A percentile compares a stretch with the other conserved stretches of the same genome.
Evolutionary conservation across 1,284 basidiomycete genomes (phyloP).

Genomic region (Lentinula novae-zelandiae): DNA sequence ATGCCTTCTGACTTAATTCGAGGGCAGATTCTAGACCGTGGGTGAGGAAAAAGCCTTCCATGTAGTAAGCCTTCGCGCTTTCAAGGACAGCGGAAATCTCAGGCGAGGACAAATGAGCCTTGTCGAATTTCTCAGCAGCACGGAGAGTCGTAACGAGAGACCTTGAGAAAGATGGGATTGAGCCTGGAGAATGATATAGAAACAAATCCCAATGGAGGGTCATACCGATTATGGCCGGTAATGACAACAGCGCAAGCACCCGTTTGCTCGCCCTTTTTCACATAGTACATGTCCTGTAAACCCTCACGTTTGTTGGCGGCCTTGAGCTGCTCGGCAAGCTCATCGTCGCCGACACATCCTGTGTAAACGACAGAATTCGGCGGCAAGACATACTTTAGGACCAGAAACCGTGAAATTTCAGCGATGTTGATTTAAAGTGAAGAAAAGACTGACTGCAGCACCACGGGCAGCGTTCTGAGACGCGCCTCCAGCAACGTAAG

Average conservation of each 20-base stretch:
- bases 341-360: constrained; percentile 92
- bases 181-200: background rate
- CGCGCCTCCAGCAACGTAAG: constrained; percentile 96
- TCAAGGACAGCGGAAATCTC: constrained; percentile 77
- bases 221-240: constrained; percentile 87
- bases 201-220: background rate
- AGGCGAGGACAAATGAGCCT: constrained; percentile 76
- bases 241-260: constrained; percentile 97
- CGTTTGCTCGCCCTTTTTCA: constrained; percentile 84
- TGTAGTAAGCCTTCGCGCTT: constrained; percentile 86
- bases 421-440: background rate
- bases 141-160: constrained; percentile 55
- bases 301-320: constrained; percentile 93
- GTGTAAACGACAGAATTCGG: constrained; percentile 90
- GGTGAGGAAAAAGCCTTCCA: constrained; percentile 97
- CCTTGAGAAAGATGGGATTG: background rate
- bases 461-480: constrained; percentile 95
- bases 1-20: constrained; percentile 80
- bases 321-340: constrained; percentile 85
- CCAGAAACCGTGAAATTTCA: constrained; percentile 7
- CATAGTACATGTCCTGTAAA: constrained; percentile 87
- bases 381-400: constrained; percentile 79
- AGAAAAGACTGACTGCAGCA: constrained; percentile 71
- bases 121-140: constrained; percentile 87
- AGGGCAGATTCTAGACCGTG: constrained; percentile 81